Base-by-base conservation (phyloP, 2,329 filamentous ascomycete genomes). In the Microdochium nivale region DNA sequence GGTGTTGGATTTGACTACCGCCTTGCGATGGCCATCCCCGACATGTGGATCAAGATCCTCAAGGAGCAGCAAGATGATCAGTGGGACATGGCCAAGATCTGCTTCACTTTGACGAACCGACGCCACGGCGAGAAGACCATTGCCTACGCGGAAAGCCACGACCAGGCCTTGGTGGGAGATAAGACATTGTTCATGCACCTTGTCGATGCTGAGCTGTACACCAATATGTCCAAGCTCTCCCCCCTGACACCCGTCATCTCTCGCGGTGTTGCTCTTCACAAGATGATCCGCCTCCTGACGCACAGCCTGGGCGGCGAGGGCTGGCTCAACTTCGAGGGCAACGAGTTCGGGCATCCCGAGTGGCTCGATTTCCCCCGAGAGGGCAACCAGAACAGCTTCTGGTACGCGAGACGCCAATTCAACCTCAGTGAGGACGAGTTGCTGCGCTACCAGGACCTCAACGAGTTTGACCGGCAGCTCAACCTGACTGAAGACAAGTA, bases 1-100 rank as follows among this genome's bases (percentile, higher is more conserved):
- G 94, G 94, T 55, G 83, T 97, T 59, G 94, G 94, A 25, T 99
- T 99, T 66, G 94, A 99, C 71, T 99, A 99, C 70, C 84, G 94
- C 59, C 81, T 99, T 30, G 91, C 91, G 51, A 99, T 99, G 94
- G 94, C 94, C 3, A 84, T 99, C 56, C 94, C 94, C 3, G 94
- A 99, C 68, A 88, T 99, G 83, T 99, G 95, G 83, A 99, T 99
- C 78, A 99, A 99, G 73, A 89, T 95, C 65, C 70, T 97, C 55
- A 99, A 99, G 70, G 94, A 99, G 71, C 84, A 90, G 67, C 79
- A 87, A 63, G 94, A 99, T 62, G 80, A 90, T 56, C 81, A 95
- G 10, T 99, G 94, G 94, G 88, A 97, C 62, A 87, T 99, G 69
- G 83, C 81, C 52, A 85, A 80, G 59, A 87, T 99, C 50, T 84